Base-by-base conservation (phyloP, 495 filamentous ascomycete species). In the Penicillium daleae region DNA sequence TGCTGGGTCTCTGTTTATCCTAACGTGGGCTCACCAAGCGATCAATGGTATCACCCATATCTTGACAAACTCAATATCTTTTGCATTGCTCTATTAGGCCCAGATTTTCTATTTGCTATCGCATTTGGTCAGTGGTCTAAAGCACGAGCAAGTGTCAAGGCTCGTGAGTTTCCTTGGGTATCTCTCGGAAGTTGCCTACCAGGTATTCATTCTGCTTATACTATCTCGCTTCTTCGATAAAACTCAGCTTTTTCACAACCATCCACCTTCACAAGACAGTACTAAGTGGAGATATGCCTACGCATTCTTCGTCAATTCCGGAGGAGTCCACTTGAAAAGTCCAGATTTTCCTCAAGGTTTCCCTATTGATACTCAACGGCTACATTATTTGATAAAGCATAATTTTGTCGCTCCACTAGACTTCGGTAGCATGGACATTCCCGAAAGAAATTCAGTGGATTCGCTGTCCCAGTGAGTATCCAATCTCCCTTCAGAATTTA, bases 361-460 rank as follows among this genome's bases (percentile, higher is more conserved):
- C 4, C 37, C 37, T 6, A 40, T 40, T 7, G 37, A 40, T 40
- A 17, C 37, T 40, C 17, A n/a, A 19, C 37, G 6, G 17, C 8
- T 40, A 40, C 15, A 40, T 40, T 40, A 40, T 40, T n/a, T 40
- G 37, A 40, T 40, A 40, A 40, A 40, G 37, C 37, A 40, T 40
- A 4, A 40, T 40, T 40, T 40, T 40, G 37, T 40, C 15, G 37
- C 37, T 40, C 37, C 37, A 4, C 37, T 40, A 19, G 37, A 40
- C 37, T 40, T 40, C 5, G 37, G 19, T 4, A 40, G 37, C 37
- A 40, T n/a, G 17, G 15, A 40, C 8, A 40, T 40, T 0, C 6
- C 37, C 37, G 37, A 40, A 40, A 40, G 37, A 17, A 40, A 40
- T 17, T 40, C 15, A 8, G 37, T 40, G 3, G 37, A 40, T 40